These are phyloP conservation scores for Xylona heveae DNA, from an alignment of 495 filamentous ascomycete genomes.

Conservation along the genomic window DNA sequence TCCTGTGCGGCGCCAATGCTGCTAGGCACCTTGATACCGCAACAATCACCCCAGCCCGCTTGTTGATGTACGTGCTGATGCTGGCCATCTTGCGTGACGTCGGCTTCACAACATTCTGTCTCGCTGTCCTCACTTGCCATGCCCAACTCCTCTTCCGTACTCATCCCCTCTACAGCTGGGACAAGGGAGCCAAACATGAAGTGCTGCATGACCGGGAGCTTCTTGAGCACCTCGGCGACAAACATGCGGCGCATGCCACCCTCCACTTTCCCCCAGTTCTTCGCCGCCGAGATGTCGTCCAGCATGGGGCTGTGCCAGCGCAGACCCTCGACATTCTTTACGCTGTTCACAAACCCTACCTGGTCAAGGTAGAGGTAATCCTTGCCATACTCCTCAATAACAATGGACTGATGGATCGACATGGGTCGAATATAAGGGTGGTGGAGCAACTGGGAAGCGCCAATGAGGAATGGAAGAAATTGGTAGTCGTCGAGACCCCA, in stretches of 20 bases:
- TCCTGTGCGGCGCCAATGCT: constrained; percentile 75
- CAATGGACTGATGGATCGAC: constrained; percentile 64
- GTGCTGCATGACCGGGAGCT: constrained; percentile 96
- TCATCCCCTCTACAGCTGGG: constrained; percentile 66
- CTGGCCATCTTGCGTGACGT: constrained; percentile 40
- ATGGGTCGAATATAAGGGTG: constrained; percentile 77
- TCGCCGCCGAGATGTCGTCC: constrained; percentile 87
- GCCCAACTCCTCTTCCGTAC: constrained; percentile 25
- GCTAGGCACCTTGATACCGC: constrained; percentile 94
- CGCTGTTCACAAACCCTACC: constrained; percentile 80
- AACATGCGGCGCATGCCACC: constrained; percentile 95
- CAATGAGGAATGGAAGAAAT: constrained; percentile 90
- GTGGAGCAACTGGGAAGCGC: constrained; percentile 68
- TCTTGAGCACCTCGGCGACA: constrained; percentile 73
- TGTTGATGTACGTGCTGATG: constrained; percentile 46
- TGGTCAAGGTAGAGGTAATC: constrained; percentile 83
- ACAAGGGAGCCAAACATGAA: constrained; percentile 84
- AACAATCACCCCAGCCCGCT: constrained; percentile 86
- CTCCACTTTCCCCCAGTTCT: constrained; percentile 82
- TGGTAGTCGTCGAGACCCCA: constrained; percentile 98
- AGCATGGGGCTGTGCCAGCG: constrained; percentile 98
- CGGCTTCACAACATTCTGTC: constrained; percentile 28
- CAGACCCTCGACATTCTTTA: constrained; percentile 88
- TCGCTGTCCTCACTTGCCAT: constrained; percentile 26
- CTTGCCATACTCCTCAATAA: constrained; percentile 64